These are phyloP conservation scores for Boletus bicolor DNA, from an alignment of 768 basidiomycete species.

Conservation along the genomic window DNA sequence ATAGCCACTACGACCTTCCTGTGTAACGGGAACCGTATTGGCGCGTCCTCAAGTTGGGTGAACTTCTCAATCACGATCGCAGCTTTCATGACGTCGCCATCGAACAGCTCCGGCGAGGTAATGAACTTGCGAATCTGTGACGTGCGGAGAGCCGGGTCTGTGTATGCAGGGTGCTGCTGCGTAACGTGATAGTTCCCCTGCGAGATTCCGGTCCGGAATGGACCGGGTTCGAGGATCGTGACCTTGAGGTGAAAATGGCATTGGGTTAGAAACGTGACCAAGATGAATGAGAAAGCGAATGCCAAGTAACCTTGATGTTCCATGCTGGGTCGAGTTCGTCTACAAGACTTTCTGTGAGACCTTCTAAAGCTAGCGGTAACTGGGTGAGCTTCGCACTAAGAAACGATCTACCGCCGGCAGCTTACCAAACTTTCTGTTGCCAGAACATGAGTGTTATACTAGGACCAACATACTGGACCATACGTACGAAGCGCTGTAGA, in stretches of 20 bases:
- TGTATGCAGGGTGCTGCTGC: constrained; percentile 22
- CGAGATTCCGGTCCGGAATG: constrained; percentile 13
- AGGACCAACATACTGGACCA: not conserved
- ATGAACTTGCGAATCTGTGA: constrained; percentile 3
- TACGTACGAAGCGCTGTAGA: constrained; percentile 30
- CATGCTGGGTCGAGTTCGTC: constrained; percentile 15
- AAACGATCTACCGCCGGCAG: too few species aligned
- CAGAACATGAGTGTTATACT: not conserved
- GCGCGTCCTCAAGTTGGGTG: constrained; percentile 13
- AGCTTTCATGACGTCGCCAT: constrained; percentile 17
- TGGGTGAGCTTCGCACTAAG: not conserved
- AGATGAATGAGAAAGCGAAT: not conserved
- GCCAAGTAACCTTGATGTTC: constrained; percentile 16
- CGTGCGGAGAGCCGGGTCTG: not conserved
- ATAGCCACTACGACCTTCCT: not conserved
- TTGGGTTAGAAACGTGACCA: not conserved
- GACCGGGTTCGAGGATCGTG: constrained; percentile 17
- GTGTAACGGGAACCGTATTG: constrained; percentile 17
- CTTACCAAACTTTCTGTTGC: constrained; percentile 19
- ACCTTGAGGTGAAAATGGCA: constrained; percentile 2
- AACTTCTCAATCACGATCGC: constrained; percentile 15
- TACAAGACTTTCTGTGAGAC: constrained; percentile 11
- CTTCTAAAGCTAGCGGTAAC: constrained; percentile 11
- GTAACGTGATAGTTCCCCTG: not conserved
- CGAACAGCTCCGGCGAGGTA: not conserved